These are phyloP conservation scores for Pyrenochaeta sp. DNA, from an alignment of 2,329 filamentous ascomycete genomes.

Conservation along the genomic window DNA sequence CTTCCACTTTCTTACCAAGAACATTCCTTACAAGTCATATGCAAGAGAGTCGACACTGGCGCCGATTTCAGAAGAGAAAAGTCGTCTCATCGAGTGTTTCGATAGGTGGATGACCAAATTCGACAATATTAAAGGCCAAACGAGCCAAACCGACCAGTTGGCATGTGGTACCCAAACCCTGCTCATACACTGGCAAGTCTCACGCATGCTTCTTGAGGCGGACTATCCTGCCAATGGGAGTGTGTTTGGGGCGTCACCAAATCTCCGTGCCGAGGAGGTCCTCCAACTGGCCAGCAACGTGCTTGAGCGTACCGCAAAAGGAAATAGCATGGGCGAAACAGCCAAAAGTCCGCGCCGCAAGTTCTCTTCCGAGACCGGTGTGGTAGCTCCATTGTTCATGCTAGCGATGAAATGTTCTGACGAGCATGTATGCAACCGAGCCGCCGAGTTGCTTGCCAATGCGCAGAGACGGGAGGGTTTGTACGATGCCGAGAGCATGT, in stretches of 20 bases:
- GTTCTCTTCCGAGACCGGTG: conserved; percentile 8
- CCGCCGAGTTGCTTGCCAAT: background rate
- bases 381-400: conserved; percentile 10
- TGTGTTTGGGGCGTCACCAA: conserved; percentile 7
- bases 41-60: background rate
- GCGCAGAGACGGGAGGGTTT: conserved; percentile 4
- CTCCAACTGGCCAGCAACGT: conserved; percentile 1
- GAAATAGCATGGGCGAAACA: background rate
- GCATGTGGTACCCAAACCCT: background rate
- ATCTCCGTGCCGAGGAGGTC: conserved; percentile 3
- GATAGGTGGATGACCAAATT: background rate
- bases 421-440: conserved; percentile 2
- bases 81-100: background rate
- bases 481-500: conserved; percentile 5
- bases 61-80: background rate
- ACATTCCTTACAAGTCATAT: background rate
- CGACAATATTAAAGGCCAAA: background rate
- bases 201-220: conserved; percentile 8
- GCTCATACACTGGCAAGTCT: conserved; percentile 5
- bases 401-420: conserved; percentile 11
- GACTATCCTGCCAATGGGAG: conserved; percentile 1
- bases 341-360: background rate
- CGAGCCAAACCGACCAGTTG: background rate
- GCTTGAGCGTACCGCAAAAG: background rate
- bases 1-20: conserved; percentile 4